Conservation (phyloP, 257 asterid species). For the Rehmannia glutinosa region DNA sequence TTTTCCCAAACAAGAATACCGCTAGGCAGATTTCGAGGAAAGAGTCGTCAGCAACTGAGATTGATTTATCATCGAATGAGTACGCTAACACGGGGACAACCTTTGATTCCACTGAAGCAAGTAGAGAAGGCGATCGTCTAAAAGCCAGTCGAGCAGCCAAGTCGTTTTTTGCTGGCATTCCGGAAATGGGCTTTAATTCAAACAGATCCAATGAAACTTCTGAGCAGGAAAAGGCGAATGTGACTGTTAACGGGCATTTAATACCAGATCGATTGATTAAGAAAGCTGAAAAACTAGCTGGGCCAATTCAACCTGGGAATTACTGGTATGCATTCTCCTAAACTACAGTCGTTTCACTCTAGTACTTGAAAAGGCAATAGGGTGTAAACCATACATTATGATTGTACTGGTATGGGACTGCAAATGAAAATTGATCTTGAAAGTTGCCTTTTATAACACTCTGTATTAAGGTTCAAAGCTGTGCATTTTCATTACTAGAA, state of each 20-base stretch:
- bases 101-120: constrained; percentile 57
- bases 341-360: too few relatives aligned
- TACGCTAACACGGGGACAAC: constrained; percentile 72
- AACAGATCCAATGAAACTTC: constrained; percentile 21
- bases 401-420: not conserved
- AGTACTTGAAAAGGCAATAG: too few relatives aligned
- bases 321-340: constrained; percentile 76
- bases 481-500: too few relatives aligned
- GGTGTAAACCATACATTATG: not conserved
- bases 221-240: constrained; percentile 45
- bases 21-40: constrained; percentile 32
- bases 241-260: constrained; percentile 73
- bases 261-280: constrained; percentile 49
- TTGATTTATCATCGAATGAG: constrained; percentile 75
- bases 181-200: constrained; percentile 39
- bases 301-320: constrained; percentile 77
- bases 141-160: constrained; percentile 39
- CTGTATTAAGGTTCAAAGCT: too few relatives aligned
- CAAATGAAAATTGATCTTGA: too few relatives aligned
- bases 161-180: constrained; percentile 51
- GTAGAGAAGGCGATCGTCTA: constrained; percentile 37
- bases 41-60: constrained; percentile 66
- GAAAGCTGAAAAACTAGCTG: constrained; percentile 79
- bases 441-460: too few relatives aligned
- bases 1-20: constrained; percentile 25